These are phyloP conservation scores for Coniochaeta hoffmannii DNA, from an alignment of 2,329 filamentous ascomycete species.

Conservation along the genomic window DNA sequence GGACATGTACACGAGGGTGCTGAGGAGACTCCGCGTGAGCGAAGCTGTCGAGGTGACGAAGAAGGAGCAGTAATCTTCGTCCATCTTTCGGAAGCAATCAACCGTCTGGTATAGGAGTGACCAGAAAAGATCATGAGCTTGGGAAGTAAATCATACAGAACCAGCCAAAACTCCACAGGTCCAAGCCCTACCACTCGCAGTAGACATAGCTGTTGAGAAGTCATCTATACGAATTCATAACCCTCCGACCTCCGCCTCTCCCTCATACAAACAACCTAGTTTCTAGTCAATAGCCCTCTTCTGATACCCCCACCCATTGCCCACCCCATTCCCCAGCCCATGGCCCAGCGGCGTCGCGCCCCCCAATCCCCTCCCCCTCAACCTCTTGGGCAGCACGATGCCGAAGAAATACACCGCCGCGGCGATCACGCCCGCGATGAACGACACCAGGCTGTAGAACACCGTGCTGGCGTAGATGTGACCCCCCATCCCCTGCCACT, in stretches of 20 bases:
- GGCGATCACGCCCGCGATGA: conserved; percentile 45
- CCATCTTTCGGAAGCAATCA: background rate
- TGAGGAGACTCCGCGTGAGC: conserved; percentile 29
- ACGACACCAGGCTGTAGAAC: conserved; percentile 54
- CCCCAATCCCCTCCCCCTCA: conserved; percentile 43
- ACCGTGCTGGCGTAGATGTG: conserved; percentile 57
- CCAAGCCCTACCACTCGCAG: too few relatives aligned
- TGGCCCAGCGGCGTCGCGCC: conserved; percentile 52
- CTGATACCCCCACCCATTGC: conserved; percentile 54
- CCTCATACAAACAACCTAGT: background rate
- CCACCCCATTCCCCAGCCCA: conserved; percentile 37
- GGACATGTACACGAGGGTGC: conserved; percentile 48
- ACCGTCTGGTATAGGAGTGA: background rate
- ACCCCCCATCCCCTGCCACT: conserved; percentile 58
- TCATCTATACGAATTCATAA: too few relatives aligned
- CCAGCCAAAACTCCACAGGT: too few relatives aligned
- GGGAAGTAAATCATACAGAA: too few relatives aligned
- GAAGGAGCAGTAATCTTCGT: conserved; percentile 30
- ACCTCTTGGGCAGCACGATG: conserved; percentile 45
- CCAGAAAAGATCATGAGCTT: background rate
- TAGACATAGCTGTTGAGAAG: too few relatives aligned
- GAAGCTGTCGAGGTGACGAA: conserved; percentile 22
- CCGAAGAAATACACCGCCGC: conserved; percentile 55
- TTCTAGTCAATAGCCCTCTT: conserved; percentile 42
- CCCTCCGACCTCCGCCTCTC: background rate